Evolutionary conservation across 129 eudicot species (phyloP), one percentile per base, ranked within the genome.

Genomic region (Heracleum sosnowskyi): DNA sequence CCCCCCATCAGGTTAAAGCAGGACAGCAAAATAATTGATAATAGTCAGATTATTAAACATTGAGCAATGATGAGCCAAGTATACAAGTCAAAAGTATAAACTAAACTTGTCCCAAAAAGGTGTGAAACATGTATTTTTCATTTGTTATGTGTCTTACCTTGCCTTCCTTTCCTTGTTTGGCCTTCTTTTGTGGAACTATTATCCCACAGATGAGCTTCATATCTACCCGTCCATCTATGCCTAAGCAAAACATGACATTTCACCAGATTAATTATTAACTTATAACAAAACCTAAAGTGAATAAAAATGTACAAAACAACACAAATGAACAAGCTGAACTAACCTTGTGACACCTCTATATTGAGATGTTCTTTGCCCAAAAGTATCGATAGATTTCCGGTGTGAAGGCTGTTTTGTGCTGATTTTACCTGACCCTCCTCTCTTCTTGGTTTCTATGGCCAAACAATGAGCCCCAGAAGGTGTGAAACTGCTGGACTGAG

Each of bases 151-250:
- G 28, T 51, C 86, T 74, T 79, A 89, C 97, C 98, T 89, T 91
- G 98, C 72, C 96, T 93, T 78, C 98, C 98, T 86, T 93, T 93
- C 81, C 97, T 86, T 31, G 87, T 93, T 53, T 91, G 97, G 66
- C 97, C 98, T 86, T 93, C 98, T 85, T 93, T 93, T 85, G 86
- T 93, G 83, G 97, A 93, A 83, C 97, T 91, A 46, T 93, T 93
- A 78, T 93, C 98, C 97, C 97, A 93, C 41, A 93, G 79, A 89
- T 93, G 98, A 20, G 98, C 98, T 83, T 93, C 98, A 83, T 90
- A 93, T 83, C 98, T 87, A 47, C 98, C 98, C 7, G 98, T 93
- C 98, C 98, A 93, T 78, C 98, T 84, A 82, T 93, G 98, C 83
- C 98, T 90, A 86, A 53, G 28, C 62, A 53, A 53, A 6, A 20